phyloP scores from a whole-genome alignment of 2,329 filamentous ascomycete genomes.

The Cladosporium sphaerospermum region DNA sequence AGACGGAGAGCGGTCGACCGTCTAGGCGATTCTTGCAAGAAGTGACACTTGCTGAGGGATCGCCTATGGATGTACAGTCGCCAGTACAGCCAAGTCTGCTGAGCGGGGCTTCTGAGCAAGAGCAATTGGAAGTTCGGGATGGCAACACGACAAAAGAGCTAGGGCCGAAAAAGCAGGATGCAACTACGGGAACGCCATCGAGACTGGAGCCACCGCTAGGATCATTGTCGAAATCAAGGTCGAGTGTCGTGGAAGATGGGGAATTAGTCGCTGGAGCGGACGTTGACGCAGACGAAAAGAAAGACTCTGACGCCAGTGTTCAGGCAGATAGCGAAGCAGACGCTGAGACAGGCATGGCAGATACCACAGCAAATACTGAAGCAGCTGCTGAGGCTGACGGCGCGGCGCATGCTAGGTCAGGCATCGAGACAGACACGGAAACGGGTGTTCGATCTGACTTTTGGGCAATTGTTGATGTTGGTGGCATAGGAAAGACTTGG shows the following conservation, averaged over 20 bases:
- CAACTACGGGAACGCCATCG: slow-evolving; percentile 4
- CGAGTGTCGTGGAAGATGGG: neutral
- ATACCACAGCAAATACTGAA: slow-evolving; percentile 6
- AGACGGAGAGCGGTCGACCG: slow-evolving; percentile 5
- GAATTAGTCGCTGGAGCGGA: neutral
- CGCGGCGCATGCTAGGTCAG: neutral
- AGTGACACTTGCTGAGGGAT: slow-evolving; percentile 7
- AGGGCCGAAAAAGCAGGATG: neutral
- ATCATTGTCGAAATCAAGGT: neutral
- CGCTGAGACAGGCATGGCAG: slow-evolving; percentile 3
- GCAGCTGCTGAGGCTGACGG: slow-evolving; percentile 3
- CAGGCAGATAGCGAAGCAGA: slow-evolving; percentile 6
- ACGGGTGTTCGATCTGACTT: slow-evolving; percentile 1
- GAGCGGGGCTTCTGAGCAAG: slow-evolving; percentile 1
- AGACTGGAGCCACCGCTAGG: slow-evolving; percentile 3
- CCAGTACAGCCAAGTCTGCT: slow-evolving; percentile 5
- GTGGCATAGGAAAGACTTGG: slow-evolving; percentile 2
- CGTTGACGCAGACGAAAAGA: slow-evolving; percentile 5
- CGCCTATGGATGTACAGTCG: slow-evolving; percentile 2
- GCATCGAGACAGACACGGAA: slow-evolving; percentile 3
- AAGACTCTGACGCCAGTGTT: slow-evolving; percentile 3
- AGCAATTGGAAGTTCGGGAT: slow-evolving; percentile 4
- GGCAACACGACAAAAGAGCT: slow-evolving; percentile 3
- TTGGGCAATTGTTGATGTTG: slow-evolving; percentile 4
- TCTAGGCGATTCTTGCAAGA: slow-evolving; percentile 3